Percentiles rank a stretch among this genome's conserved stretches.
These are phyloP conservation scores for Phytopythium litorale DNA, from an alignment of 352 stramenopile genomes.

Conservation along the genomic window DNA sequence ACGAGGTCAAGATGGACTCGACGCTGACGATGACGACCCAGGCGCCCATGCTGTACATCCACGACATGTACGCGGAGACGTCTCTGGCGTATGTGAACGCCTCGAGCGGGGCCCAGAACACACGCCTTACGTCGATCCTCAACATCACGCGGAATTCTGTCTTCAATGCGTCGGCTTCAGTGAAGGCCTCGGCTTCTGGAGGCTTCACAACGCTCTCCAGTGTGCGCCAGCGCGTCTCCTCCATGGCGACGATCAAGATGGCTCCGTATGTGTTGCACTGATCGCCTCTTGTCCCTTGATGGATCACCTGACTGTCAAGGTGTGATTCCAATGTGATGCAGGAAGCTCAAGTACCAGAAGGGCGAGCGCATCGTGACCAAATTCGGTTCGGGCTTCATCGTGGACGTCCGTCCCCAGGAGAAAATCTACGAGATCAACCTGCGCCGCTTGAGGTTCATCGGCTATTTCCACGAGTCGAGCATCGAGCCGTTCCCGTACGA, in stretches of 20 bases:
- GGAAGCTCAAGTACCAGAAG: constrained; percentile 66
- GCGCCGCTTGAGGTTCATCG: constrained; percentile 62
- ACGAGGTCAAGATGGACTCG: constrained; percentile 48
- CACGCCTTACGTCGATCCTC: constrained; percentile 70
- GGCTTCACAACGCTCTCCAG: constrained; percentile 55
- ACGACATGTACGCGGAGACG: constrained; percentile 40
- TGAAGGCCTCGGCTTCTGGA: constrained; percentile 58
- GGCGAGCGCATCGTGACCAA: constrained; percentile 71
- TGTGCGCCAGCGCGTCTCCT: constrained; percentile 64
- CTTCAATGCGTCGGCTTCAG: constrained; percentile 54
- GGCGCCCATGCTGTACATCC: constrained; percentile 42
- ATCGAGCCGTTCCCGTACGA: constrained; percentile 78
- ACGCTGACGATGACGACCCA: constrained; percentile 14
- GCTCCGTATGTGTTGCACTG: constrained; percentile 32
- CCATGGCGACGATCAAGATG: constrained; percentile 70
- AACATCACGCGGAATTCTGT: constrained; percentile 69
- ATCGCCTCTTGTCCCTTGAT: background rate
- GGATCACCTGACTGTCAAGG: background rate
- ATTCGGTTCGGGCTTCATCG: constrained; percentile 79
- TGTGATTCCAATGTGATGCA: constrained; percentile 14
- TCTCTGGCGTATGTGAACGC: constrained; percentile 24
- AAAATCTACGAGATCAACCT: constrained; percentile 80
- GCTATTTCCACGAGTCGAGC: constrained; percentile 70
- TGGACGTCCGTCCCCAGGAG: constrained; percentile 47
- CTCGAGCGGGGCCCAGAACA: constrained; percentile 19